Base-by-base conservation (phyloP, 2,329 filamentous ascomycete species). In the Rhytidhysteron rufulum region DNA sequence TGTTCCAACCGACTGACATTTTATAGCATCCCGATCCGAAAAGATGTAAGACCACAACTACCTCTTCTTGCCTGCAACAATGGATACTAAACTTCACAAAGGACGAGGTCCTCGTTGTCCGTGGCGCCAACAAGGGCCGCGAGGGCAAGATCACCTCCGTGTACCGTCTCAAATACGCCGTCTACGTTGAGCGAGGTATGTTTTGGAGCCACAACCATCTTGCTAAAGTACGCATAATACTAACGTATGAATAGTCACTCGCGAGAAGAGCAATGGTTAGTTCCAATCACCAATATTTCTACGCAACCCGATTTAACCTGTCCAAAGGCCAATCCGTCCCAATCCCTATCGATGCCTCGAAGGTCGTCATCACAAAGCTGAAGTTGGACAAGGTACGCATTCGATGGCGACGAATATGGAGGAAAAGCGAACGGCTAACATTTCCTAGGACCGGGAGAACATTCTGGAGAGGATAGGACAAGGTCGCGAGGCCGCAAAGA, bases 91-190 rank as follows among this genome's bases (percentile, higher is more conserved):
- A 49, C n/a, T n/a, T n/a, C n/a, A n/a, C n/a, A 40, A 49, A 53
- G 33, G 66, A 95, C 75, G 88, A 95, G 77, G 89, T 97, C 70
- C 79, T 79, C 68, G 86, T 98, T 65, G 85, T 91, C 69, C 90
- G 93, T 61, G 93, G 93, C 66, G 77, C 79, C 75, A 86, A 95
- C 82, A 97, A 97, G 82, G 93, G 91, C 69, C 88, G 89, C 67
- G 91, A 97, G 80, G 93, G 93, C 79, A 97, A 97, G 81, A 80
- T 98, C 76, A 90, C 85, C 65, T 88, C 87, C 65, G 91, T 97
- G 72, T 98, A 67, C 58, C 64, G 64, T 43, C 60, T 67, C 44
- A 97, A 97, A 78, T 98, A 93, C 77, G 80, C 89, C 69, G 85
- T 98, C 70, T 91, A 97, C 83, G 74, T 98, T 72, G 91, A 96